phyloP scores from a whole-genome alignment of 2,329 filamentous ascomycete species.

The Verticillium albo-atrum region DNA sequence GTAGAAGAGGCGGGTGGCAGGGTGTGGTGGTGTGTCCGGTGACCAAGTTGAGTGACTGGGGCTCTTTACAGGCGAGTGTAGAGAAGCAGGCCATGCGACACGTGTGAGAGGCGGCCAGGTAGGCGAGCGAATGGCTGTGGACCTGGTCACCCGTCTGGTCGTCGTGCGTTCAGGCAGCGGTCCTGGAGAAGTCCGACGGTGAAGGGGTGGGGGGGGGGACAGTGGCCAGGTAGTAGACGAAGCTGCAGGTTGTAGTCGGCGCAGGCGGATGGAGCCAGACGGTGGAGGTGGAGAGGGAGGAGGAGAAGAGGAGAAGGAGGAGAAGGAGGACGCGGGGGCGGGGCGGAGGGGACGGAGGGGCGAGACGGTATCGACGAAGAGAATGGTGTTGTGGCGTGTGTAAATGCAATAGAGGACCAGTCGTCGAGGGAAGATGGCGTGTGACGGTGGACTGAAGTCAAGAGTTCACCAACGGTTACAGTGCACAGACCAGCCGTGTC shows the following conservation, averaged over 20 bases:
- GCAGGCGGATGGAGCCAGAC: not conserved
- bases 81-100: not conserved
- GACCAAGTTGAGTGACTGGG: not conserved
- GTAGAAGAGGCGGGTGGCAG: not conserved
- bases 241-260: not conserved
- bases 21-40: not conserved
- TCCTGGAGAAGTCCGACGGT: not conserved
- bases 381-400: not conserved
- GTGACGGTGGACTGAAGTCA: no score
- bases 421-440: not conserved
- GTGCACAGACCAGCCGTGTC: no score
- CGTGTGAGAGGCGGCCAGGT: not conserved
- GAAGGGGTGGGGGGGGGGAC: not conserved
- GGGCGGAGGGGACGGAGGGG: not conserved
- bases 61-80: not conserved
- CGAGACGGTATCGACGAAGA: not conserved
- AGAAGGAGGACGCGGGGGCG: not conserved
- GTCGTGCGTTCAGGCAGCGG: not conserved
- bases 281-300: not conserved
- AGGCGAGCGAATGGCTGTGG: not conserved
- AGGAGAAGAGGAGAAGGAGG: not conserved
- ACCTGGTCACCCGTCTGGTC: not conserved
- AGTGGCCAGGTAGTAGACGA: not conserved
- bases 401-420: not conserved
- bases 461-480: no score